A percentile compares a stretch with the other conserved stretches of the same genome.
phyloP scores from a whole-genome alignment of 2,329 filamentous ascomycete species.

The Hysterium pulicare region DNA sequence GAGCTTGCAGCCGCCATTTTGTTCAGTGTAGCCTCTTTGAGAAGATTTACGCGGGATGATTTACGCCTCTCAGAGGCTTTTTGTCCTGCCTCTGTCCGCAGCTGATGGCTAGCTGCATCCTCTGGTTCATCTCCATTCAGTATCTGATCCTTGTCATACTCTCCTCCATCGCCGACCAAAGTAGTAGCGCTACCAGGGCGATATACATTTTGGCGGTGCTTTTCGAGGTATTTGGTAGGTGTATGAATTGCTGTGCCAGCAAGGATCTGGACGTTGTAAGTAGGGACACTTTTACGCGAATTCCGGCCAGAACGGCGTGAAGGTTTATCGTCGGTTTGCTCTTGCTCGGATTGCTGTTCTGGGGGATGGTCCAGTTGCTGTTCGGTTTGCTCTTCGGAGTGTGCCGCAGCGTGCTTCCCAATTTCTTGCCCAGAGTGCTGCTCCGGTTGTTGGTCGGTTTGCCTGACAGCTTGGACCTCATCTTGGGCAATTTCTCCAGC shows the following conservation, averaged over 20 bases:
- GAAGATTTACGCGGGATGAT: constrained; percentile 32
- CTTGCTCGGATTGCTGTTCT: constrained; percentile 14
- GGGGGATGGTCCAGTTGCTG: constrained; percentile 2
- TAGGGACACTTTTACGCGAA: constrained; percentile 55
- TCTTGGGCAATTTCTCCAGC: background rate
- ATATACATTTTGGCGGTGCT: constrained; percentile 35
- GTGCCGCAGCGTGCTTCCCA: constrained; percentile 12
- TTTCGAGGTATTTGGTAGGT: constrained; percentile 42
- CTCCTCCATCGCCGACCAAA: background rate
- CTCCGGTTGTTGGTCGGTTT: constrained; percentile 11
- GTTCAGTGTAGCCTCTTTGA: constrained; percentile 31
- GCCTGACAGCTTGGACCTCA: constrained; percentile 8
- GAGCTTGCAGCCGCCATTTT: constrained; percentile 23
- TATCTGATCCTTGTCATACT: background rate
- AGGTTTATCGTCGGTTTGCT: constrained; percentile 5
- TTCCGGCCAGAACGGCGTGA: constrained; percentile 41
- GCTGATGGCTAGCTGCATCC: constrained; percentile 28
- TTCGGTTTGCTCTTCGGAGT: background rate
- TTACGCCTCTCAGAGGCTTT: constrained; percentile 28
- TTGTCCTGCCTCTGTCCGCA: constrained; percentile 29
- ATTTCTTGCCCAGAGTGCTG: constrained; percentile 2
- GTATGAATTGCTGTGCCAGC: constrained; percentile 61
- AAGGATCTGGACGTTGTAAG: constrained; percentile 65
- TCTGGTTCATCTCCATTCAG: constrained; percentile 6
- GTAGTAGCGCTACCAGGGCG: constrained; percentile 16